Evolutionary conservation across 352 stramenopile genomes (phyloP), one percentile per base, ranked within the genome.

Genomic region (Ochromonadaceae sp.): DNA sequence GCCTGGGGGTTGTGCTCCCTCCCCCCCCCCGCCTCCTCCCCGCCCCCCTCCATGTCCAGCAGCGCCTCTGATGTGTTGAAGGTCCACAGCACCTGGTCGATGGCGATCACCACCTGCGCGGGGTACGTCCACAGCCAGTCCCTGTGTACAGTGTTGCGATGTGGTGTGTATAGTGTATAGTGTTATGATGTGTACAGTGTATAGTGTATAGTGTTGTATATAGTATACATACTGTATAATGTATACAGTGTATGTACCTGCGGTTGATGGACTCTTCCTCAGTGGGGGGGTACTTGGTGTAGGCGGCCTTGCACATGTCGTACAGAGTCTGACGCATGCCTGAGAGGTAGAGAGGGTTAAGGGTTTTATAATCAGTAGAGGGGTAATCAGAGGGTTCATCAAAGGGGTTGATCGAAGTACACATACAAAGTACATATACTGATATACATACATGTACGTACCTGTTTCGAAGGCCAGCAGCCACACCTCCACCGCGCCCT

Each of bases 11-110:
- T 57, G 0, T 70, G 67, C 50, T 90, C 70, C 9, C 3, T 80
- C 9, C 7, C 80, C 76, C 2, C 63, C 63, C 9, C n/a, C 5
- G 7, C 67, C 25, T 69, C 22, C 31, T 39, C 77, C 31, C 70
- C 79, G 0, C 74, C 76, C 20, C 67, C 79, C 47, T 90, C 79
- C n/a, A 87, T 75, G 47, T 82, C 71, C n/a, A 71, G 56, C 41
- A 90, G 85, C 26, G 80, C 81, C 22, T 84, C 73, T 1, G 80
- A 66, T 36, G 7, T 79, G 61, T 92, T 91, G 2, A 74, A 72
- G 0, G 84, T 92, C 85, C 85, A 93, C 65, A 89, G 86, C 0
- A 93, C 80, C 70, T 92, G 84, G 56, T 92, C 85, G 12, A 93
- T 83, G 17, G 92, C 72, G 55, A 93, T 92, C 0, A 93, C 84